A percentile compares a stretch with the other conserved stretches of the same genome.
phyloP scores from a whole-genome alignment of 2,329 filamentous ascomycete genomes.

The Arthrobotrys sinensis region DNA sequence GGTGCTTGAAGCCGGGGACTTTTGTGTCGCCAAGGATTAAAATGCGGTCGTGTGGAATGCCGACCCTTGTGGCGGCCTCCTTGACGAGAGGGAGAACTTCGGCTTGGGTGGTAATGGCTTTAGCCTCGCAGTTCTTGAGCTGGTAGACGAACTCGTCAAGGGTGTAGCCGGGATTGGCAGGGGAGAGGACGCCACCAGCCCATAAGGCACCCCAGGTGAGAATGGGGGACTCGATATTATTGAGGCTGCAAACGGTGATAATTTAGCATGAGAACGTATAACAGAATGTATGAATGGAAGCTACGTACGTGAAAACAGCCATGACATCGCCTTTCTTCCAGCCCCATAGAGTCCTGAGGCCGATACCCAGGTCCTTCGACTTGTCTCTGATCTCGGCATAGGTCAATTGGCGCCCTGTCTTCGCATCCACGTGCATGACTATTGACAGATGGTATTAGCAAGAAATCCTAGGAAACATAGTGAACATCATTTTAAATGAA shows the following conservation, averaged over 20 bases:
- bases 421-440: conserved; percentile 85
- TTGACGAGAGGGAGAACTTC: conserved; percentile 76
- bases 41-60: conserved; percentile 80
- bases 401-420: conserved; percentile 79
- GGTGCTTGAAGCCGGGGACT: conserved; percentile 71
- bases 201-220: conserved; percentile 84
- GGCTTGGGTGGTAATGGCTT: conserved; percentile 81
- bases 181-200: conserved; percentile 86
- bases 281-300: neutral
- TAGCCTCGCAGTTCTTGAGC: conserved; percentile 82
- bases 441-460: conserved; percentile 49
- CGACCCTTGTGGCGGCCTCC: conserved; percentile 78
- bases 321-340: conserved; percentile 90
- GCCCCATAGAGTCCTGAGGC: conserved; percentile 79
- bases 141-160: conserved; percentile 87
- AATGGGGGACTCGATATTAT: conserved; percentile 85
- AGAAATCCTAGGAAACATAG: conserved; percentile 4
- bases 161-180: conserved; percentile 85
- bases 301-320: conserved; percentile 76
- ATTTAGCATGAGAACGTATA: neutral
- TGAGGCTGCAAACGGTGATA: conserved; percentile 71
- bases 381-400: conserved; percentile 77
- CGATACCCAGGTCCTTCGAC: conserved; percentile 83
- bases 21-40: conserved; percentile 80
- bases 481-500: neutral